Conservation (phyloP, 1,139 yeast species). For the Lodderomyces orthopsilosis region DNA sequence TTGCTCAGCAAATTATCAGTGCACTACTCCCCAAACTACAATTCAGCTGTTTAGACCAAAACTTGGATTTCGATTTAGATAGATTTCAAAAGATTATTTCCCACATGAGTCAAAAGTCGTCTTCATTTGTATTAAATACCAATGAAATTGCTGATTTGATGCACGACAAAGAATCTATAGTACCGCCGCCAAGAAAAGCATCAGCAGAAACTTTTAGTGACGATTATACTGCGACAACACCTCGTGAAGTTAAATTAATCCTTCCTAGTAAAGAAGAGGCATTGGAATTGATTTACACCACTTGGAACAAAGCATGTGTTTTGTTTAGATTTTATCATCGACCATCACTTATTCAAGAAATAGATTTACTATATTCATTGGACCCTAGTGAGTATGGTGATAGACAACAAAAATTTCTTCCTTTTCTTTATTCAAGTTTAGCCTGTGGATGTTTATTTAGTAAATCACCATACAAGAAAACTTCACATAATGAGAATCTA, state of each 20-base stretch:
- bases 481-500: constrained; percentile 43
- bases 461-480: constrained; percentile 32
- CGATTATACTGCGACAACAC: constrained; percentile 14
- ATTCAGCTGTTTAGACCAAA: constrained; percentile 34
- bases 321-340: constrained; percentile 82
- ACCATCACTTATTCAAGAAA: constrained; percentile 66
- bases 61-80: constrained; percentile 32
- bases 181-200: constrained; percentile 15
- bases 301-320: constrained; percentile 86
- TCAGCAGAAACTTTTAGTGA: constrained; percentile 23
- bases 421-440: constrained; percentile 63
- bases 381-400: constrained; percentile 69
- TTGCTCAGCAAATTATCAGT: constrained; percentile 34
- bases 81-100: constrained; percentile 27
- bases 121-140: constrained; percentile 15
- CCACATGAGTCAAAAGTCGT: constrained; percentile 22
- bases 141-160: constrained; percentile 26
- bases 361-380: constrained; percentile 50
- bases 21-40: constrained; percentile 51
- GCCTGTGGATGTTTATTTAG: constrained; percentile 70
- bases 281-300: constrained; percentile 63
- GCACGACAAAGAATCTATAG: constrained; percentile 18
- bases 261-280: constrained; percentile 78
- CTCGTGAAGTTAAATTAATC: constrained; percentile 58
- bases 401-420: constrained; percentile 72